Evolutionary conservation across 495 filamentous ascomycete genomes (phyloP).

Genomic region (Acidomyces sp.): DNA sequence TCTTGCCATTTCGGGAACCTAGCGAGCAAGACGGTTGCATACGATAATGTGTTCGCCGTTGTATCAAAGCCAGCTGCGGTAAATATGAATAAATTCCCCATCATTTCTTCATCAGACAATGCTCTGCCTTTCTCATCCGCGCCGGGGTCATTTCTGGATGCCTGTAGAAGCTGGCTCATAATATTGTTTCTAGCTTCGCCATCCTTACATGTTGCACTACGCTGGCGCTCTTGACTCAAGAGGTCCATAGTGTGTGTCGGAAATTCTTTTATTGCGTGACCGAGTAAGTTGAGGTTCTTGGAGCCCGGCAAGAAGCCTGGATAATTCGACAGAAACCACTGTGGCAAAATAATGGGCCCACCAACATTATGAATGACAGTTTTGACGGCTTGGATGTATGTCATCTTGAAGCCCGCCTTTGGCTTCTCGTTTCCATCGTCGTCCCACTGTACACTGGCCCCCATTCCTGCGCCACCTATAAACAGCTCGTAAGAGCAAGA

Average conservation of each 20-base stretch:
- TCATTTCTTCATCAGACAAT: constrained; percentile 35
- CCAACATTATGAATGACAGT: constrained; percentile 14
- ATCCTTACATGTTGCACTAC: constrained; percentile 13
- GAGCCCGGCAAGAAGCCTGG: constrained; percentile 22
- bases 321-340: constrained; percentile 20
- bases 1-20: constrained; percentile 36
- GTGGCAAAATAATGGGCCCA: constrained; percentile 21
- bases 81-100: constrained; percentile 43
- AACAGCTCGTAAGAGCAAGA: too few relatives aligned
- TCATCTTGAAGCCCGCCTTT: constrained; percentile 21
- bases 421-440: constrained; percentile 15
- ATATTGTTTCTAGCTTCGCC: constrained; percentile 19
- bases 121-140: constrained; percentile 1
- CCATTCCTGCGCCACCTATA: constrained; percentile 24
- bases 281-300: constrained; percentile 13
- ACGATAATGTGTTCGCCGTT: constrained; percentile 39
- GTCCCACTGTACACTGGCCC: constrained; percentile 18
- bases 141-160: constrained; percentile 24
- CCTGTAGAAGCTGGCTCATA: constrained; percentile 24
- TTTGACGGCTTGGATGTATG: constrained; percentile 22
- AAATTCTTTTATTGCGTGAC: constrained; percentile 19
- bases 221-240: constrained; percentile 27
- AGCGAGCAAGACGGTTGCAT: constrained; percentile 37
- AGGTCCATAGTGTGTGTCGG: constrained; percentile 25
- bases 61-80: constrained; percentile 45